These are phyloP conservation scores for Penicillium sp. DNA, from an alignment of 2,329 filamentous ascomycete genomes.

Conservation along the genomic window DNA sequence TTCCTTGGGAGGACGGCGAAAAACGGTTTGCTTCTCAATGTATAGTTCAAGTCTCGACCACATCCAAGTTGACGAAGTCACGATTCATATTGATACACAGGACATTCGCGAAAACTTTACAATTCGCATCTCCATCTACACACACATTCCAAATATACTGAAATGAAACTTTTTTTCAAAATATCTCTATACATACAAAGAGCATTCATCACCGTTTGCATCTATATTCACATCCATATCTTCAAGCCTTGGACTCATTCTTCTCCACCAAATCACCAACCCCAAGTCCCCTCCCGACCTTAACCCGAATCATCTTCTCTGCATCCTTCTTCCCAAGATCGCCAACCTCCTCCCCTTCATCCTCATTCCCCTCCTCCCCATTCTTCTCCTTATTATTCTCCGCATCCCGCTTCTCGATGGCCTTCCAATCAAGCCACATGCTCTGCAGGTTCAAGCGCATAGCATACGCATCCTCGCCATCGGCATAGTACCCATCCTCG, in stretches of 20 bases:
- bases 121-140: not conserved
- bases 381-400: slow-evolving; percentile 26
- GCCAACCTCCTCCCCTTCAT: slow-evolving; percentile 65
- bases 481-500: slow-evolving; percentile 60
- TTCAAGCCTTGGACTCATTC: slow-evolving; percentile 30
- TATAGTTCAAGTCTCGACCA: not conserved
- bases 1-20: not conserved
- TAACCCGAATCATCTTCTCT: slow-evolving; percentile 69
- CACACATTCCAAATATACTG: not conserved
- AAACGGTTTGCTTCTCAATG: not conserved
- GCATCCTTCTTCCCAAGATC: slow-evolving; percentile 49
- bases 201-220: not conserved
- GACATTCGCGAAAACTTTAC: not conserved
- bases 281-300: slow-evolving; percentile 69
- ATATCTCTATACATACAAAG: slow-evolving; percentile 4
- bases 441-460: slow-evolving; percentile 75
- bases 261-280: slow-evolving; percentile 55
- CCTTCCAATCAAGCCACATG: slow-evolving; percentile 42
- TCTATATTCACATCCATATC: not conserved
- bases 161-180: not conserved
- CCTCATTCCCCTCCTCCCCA: slow-evolving; percentile 30
- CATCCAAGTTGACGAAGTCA: not conserved
- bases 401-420: slow-evolving; percentile 36
- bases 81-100: not conserved
- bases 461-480: slow-evolving; percentile 88